Evolutionary conservation across 768 basidiomycete species (phyloP), one percentile per base, ranked within the genome.

Genomic region (Calocybe gangraenosa): DNA sequence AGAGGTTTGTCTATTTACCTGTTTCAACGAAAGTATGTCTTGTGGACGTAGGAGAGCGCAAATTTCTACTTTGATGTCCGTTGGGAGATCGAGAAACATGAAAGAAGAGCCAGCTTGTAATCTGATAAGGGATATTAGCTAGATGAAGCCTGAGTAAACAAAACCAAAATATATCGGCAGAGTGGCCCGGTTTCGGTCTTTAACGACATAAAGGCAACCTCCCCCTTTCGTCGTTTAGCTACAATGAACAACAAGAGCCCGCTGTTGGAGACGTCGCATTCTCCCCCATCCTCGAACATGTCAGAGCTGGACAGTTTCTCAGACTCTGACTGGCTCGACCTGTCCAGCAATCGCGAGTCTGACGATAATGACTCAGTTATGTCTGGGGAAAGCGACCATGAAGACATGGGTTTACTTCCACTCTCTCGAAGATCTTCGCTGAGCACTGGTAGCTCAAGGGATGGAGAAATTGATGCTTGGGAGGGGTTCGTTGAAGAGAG

Each of bases 311-410:
- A 84, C 60, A 77, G 64, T 50, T 63, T 79, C 50, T 89, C 86
- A 31, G 87, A 90, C 68, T 87, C 84, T 22, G 87, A 90, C 64
- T 90, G 87, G 87, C 82, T 87, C 57, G 87, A 89, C 57, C 75
- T 90, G 53, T 68, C 83, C 22, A 82, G 79, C 57, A 79, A 75
- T 60, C 78, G 77, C 54, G 79, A 79, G 44, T 85, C 84, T 28
- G 84, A 84, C 58, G 79, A 82, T 65, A 79, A 78, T 61, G 83
- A 84, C 58, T 86, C 84, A 44, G 64, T 81, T 59, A 76, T 69
- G 53, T 79, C 80, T 52, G 68, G 71, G 51, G 79, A 74, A 59
- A 79, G 75, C 58, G 82, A 84, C 73, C 79, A 66, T 61, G 81
- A 81, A 57, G 76, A 75, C 61, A 60, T 62, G 49, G 62, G 55